phyloP scores from a whole-genome alignment of 495 filamentous ascomycete species.

The Hypoxylon perforatum region DNA sequence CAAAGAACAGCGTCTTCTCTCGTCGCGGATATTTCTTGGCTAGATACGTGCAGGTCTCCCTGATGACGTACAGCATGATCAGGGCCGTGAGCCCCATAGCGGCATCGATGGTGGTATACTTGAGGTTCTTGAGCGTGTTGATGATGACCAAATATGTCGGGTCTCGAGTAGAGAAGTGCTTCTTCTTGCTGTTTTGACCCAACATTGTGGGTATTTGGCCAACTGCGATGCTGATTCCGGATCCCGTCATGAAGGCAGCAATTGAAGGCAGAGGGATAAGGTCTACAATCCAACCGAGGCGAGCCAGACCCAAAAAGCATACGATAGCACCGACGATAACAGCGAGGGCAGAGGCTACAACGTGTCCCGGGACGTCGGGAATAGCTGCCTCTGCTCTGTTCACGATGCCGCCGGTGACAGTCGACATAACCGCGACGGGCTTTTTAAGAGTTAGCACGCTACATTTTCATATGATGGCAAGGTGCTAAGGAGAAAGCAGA shows the following conservation, averaged over 20 bases:
- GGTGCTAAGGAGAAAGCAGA: background rate
- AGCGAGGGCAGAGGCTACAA: constrained; percentile 57
- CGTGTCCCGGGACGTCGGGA: constrained; percentile 55
- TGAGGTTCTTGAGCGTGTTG: constrained; percentile 61
- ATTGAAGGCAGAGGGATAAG: constrained; percentile 64
- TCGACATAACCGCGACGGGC: constrained; percentile 96
- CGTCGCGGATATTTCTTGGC: constrained; percentile 52
- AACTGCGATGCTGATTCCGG: constrained; percentile 62
- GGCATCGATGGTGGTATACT: constrained; percentile 59
- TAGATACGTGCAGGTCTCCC: constrained; percentile 56
- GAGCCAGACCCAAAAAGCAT: constrained; percentile 58
- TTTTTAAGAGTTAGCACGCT: constrained; percentile 45
- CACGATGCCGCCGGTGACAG: constrained; percentile 82
- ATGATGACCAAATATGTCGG: constrained; percentile 63
- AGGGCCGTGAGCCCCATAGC: constrained; percentile 64
- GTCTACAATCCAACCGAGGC: constrained; percentile 64
- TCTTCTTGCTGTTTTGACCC: constrained; percentile 59
- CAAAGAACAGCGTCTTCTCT: constrained; percentile 56
- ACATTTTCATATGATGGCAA: background rate
- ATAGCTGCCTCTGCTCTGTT: constrained; percentile 29
- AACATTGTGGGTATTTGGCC: constrained; percentile 62
- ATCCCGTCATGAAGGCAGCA: constrained; percentile 65
- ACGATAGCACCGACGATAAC: constrained; percentile 60
- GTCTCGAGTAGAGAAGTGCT: constrained; percentile 52
- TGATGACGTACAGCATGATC: constrained; percentile 61